Evolutionary conservation across 176 grass and related monocot genomes (phyloP), one percentile per base, ranked within the genome.

Genomic region (Oryza australiensis): DNA sequence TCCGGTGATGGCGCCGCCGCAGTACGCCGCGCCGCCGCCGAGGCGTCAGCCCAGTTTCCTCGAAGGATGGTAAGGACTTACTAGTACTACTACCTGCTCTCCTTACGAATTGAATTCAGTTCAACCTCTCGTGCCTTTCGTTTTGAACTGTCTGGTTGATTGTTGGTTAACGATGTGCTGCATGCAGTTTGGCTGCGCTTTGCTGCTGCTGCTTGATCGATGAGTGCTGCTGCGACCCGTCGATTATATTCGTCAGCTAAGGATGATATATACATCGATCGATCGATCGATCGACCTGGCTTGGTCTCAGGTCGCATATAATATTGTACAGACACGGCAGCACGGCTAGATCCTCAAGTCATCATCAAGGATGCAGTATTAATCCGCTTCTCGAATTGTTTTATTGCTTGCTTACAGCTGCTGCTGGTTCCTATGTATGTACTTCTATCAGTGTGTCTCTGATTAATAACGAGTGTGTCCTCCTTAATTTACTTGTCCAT

Each of bases 1-100:
- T 51, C 92, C 90, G 48, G 92, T 94, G 86, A 94, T 94, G 95
- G 90, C 88, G 62, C 92, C 95, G 57, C 95, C 95, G 46, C 95
- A 91, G 83, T 94, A 97, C 71, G 87, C 88, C 26, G 62, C 87
- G 24, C 94, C 89, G 7, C 91, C 94, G 22, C 82, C 91, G 5
- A 72, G 29, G 16, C 26, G 76, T 30, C 7, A 85, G 53, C 48
- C 70, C 12, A 81, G 91, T 13, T 94, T 94, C 76, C 87, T 97
- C 4, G 91, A 92, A 80, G 94, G 94, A 55, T 97, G 94, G 94
- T 97, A 81, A 14, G 78, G 4, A 53, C 4, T 18, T 38, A 3
- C 0, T 20, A 3, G 5, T 0, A 38, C 24, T 11, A 12, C 64
- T 16, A 48, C 14, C 12, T 14, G 43, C 1, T 55, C 10, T 2